Percentiles rank a stretch among this genome's conserved stretches.
Conservation (phyloP, 495 filamentous ascomycete species). For the Penicillium simplicissimum region DNA sequence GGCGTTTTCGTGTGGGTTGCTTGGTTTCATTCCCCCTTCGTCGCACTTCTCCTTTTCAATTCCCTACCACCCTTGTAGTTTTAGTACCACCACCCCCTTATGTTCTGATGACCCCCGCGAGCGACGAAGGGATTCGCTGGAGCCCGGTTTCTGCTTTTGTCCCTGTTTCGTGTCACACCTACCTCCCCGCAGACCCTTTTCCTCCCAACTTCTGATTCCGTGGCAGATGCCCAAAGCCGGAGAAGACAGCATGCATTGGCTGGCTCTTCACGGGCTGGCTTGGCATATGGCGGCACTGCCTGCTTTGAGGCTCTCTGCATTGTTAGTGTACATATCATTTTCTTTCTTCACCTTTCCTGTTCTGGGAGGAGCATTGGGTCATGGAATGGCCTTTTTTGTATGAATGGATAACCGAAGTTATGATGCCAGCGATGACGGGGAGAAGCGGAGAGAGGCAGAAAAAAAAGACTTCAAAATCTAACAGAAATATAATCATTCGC, state of each 20-base stretch:
- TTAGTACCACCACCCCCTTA: constrained; percentile 35
- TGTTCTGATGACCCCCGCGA: constrained; percentile 28
- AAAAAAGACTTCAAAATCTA: constrained; percentile 34
- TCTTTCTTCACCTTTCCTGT: constrained; percentile 14
- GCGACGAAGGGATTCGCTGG: constrained; percentile 28
- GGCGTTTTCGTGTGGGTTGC: constrained; percentile 37
- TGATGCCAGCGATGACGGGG: constrained; percentile 42
- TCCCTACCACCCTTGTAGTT: constrained; percentile 37
- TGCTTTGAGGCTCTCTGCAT: constrained; percentile 18
- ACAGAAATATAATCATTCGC: constrained; percentile 36
- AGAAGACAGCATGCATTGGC: neutral
- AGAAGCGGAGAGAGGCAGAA: constrained; percentile 34
- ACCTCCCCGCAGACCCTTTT: constrained; percentile 23
- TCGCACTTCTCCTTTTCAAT: constrained; percentile 21
- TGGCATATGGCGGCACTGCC: constrained; percentile 10
- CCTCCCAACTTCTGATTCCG: constrained; percentile 11
- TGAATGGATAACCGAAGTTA: constrained; percentile 45
- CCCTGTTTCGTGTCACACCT: constrained; percentile 23
- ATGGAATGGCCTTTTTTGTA: constrained; percentile 24
- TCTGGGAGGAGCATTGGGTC: constrained; percentile 16
- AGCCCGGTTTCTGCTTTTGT: constrained; percentile 23
- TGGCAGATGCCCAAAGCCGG: constrained; percentile 22
- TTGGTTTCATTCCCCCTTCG: constrained; percentile 19
- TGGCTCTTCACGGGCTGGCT: neutral
- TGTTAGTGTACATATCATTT: constrained; percentile 48